Evolutionary conservation across 306 rosid genomes (phyloP).

Genomic region (Pueraria montana): DNA sequence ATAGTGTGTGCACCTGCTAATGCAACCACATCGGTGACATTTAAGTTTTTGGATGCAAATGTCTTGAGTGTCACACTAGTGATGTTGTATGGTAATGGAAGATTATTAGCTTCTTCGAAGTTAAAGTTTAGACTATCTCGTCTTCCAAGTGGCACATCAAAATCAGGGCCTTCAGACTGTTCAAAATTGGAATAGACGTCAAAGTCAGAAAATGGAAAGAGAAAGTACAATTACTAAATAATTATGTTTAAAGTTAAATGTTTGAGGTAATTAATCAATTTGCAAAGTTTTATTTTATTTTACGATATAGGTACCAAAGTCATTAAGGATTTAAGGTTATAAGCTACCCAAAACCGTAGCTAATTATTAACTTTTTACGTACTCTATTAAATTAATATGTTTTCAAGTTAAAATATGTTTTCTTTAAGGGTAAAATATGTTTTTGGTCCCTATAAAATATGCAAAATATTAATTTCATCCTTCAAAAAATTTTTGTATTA

Average conservation of each 20-base stretch:
- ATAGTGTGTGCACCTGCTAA: slow-evolving; percentile 7
- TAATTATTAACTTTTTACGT: too few relatives aligned
- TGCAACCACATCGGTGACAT: not conserved
- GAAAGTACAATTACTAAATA: not conserved
- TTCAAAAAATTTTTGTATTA: too few relatives aligned
- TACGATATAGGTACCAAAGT: too few relatives aligned
- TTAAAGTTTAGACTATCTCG: slow-evolving; percentile 20
- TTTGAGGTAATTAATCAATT: too few relatives aligned
- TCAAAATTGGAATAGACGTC: not conserved
- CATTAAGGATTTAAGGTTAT: too few relatives aligned
- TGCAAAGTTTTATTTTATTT: too few relatives aligned
- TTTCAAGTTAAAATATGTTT: too few relatives aligned
- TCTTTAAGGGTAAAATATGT: too few relatives aligned
- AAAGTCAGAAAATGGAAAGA: not conserved
- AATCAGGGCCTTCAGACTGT: slow-evolving; percentile 10
- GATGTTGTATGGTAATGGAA: slow-evolving; percentile 26
- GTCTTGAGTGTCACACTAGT: not conserved
- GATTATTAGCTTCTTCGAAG: not conserved
- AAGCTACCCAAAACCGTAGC: too few relatives aligned
- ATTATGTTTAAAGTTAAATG: not conserved
- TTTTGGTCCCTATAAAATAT: too few relatives aligned
- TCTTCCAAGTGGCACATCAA: not conserved
- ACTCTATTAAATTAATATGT: too few relatives aligned
- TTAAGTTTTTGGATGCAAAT: not conserved
- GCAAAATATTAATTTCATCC: too few relatives aligned